Conservation (phyloP, 2,329 filamentous ascomycete genomes). For the Cladophialophora carrionii region DNA sequence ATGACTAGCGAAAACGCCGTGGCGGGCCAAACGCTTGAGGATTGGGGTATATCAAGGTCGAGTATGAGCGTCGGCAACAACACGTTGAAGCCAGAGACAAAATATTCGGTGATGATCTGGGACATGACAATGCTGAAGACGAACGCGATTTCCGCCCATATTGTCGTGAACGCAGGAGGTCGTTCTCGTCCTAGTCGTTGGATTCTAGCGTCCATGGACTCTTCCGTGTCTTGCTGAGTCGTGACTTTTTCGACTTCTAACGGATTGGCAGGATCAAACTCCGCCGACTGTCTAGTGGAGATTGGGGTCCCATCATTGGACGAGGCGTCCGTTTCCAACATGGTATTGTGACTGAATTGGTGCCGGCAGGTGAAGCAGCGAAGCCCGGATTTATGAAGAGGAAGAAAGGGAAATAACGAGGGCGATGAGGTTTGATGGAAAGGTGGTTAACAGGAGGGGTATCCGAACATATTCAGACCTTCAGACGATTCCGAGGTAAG, state of each 20-base stretch:
- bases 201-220: conserved; percentile 45
- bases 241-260: conserved; percentile 13
- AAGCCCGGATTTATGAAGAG: not conserved
- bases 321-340: not conserved
- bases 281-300: not conserved
- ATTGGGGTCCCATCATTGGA: conserved; percentile 1
- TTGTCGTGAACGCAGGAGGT: conserved; percentile 59
- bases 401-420: not conserved
- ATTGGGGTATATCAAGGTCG: conserved; percentile 67
- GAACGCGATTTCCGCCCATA: conserved; percentile 64
- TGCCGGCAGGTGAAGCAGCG: not conserved
- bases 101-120: conserved; percentile 71
- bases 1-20: conserved; percentile 57
- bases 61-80: conserved; percentile 67
- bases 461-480: not conserved
- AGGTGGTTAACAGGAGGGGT: not conserved
- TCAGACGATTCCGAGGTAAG: not conserved
- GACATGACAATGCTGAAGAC: conserved; percentile 65
- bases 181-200: conserved; percentile 66
- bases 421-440: not conserved
- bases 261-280: not conserved
- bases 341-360: not conserved
- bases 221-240: conserved; percentile 31
- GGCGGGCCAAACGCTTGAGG: conserved; percentile 61
- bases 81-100: conserved; percentile 73